These are phyloP conservation scores for Penicillium nordicum DNA, from an alignment of 2,329 filamentous ascomycete genomes.

Conservation along the genomic window DNA sequence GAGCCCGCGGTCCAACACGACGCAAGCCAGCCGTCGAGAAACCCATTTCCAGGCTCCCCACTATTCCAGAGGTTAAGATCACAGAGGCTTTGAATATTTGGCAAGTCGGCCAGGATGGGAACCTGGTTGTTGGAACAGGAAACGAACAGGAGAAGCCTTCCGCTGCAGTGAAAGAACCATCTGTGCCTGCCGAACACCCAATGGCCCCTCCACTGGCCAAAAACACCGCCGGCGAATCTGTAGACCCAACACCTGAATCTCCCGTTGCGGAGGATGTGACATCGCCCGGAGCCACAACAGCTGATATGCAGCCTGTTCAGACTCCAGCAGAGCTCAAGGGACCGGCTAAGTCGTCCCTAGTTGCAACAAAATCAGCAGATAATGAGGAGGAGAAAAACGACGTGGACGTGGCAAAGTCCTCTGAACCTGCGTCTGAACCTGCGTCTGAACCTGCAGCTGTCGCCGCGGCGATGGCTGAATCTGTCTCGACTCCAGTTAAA, in stretches of 20 bases:
- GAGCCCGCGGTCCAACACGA: slow-evolving; percentile 81
- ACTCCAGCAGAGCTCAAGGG: neutral
- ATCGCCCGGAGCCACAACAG: neutral
- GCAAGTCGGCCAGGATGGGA: slow-evolving; percentile 36
- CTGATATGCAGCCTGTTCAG: slow-evolving; percentile 4
- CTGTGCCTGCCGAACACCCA: slow-evolving; percentile 12
- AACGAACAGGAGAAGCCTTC: slow-evolving; percentile 15
- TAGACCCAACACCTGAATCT: slow-evolving; percentile 27
- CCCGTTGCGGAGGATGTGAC: slow-evolving; percentile 8
- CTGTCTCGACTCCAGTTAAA: slow-evolving; percentile 3
- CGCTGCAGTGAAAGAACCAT: slow-evolving; percentile 5
- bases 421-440: neutral
- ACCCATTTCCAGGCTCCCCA: slow-evolving; percentile 39
- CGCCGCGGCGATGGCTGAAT: slow-evolving; percentile 6
- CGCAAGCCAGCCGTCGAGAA: slow-evolving; percentile 64
- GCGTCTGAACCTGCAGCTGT: neutral
- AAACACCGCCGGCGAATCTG: slow-evolving; percentile 35
- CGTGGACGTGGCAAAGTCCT: neutral
- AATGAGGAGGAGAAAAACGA: neutral
- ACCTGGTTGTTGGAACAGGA: slow-evolving; percentile 29
- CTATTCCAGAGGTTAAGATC: slow-evolving; percentile 39
- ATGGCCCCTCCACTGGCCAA: slow-evolving; percentile 33
- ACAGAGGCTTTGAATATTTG: slow-evolving; percentile 43
- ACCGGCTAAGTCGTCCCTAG: neutral
- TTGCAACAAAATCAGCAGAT: neutral